These are phyloP conservation scores for Albifimbria verrucaria DNA, from an alignment of 2,329 filamentous ascomycete genomes.

Conservation along the genomic window DNA sequence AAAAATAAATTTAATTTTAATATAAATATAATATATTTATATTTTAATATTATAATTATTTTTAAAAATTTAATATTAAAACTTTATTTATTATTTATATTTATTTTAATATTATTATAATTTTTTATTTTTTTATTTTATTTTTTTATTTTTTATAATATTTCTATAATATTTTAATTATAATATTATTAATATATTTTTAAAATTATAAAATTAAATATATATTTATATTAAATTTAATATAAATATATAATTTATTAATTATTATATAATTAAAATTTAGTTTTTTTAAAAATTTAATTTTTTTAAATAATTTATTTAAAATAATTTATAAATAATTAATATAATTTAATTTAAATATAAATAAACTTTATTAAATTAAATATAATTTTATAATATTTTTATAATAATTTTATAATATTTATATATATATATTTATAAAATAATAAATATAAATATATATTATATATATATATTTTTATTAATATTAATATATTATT, in stretches of 20 bases:
- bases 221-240: background rate
- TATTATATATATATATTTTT: background rate
- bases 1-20: background rate
- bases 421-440: background rate
- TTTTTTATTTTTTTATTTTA: background rate
- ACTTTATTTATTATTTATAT: background rate
- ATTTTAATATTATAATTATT: background rate
- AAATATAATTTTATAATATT: background rate
- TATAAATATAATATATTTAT: too few relatives aligned
- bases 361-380: background rate
- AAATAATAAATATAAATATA: background rate
- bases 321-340: background rate
- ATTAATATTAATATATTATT: background rate
- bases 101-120: background rate
- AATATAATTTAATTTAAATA: conserved; percentile 4
- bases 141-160: conserved; percentile 2
- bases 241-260: background rate
- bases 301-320: background rate
- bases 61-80: background rate
- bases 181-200: background rate
- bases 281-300: background rate
- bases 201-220: conserved; percentile 1
- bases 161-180: background rate
- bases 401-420: background rate
- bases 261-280: background rate